A percentile compares a stretch with the other conserved stretches of the same genome.
Conservation (phyloP, 768 basidiomycete genomes). For the Tubosaeta brunneosetosa region DNA sequence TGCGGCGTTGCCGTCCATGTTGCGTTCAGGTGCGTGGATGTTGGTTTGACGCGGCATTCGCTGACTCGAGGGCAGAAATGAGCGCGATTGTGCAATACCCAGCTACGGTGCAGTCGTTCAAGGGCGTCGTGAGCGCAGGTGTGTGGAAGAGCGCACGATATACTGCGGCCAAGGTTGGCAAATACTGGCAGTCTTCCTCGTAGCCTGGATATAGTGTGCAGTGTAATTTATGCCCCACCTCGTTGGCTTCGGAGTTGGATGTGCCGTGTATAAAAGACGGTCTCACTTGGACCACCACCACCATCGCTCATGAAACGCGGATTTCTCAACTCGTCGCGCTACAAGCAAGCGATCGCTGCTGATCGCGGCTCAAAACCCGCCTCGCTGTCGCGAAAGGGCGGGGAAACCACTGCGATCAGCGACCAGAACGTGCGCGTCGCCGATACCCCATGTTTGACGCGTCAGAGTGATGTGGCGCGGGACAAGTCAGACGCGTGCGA, state of each 20-base stretch:
- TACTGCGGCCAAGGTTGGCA: conserved; percentile 67
- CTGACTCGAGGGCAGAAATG: conserved; percentile 50
- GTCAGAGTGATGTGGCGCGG: not conserved
- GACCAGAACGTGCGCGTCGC: not conserved
- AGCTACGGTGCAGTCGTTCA: conserved; percentile 78
- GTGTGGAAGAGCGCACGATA: conserved; percentile 75
- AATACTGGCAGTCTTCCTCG: conserved; percentile 63
- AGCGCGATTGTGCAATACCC: conserved; percentile 73
- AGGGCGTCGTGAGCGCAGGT: conserved; percentile 83
- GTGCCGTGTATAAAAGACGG: not conserved
- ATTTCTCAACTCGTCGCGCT: conserved; percentile 11
- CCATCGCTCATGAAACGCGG: conserved; percentile 19
- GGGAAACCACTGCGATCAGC: not conserved
- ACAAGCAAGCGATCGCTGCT: conserved; percentile 7
- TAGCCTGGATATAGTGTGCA: not conserved
- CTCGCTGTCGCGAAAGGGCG: not conserved
- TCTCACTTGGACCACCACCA: not conserved
- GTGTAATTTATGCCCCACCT: too few species aligned
- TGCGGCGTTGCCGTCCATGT: conserved; percentile 44
- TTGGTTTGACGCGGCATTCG: too few species aligned
- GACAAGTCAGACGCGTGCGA: not conserved
- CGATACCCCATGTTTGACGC: not conserved
- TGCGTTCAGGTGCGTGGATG: conserved; percentile 47
- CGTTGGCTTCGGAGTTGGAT: too few species aligned
- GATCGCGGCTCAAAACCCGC: not conserved